These are phyloP conservation scores for Boletus semigastroideus DNA, from an alignment of 1,284 basidiomycete species.

Conservation along the genomic window DNA sequence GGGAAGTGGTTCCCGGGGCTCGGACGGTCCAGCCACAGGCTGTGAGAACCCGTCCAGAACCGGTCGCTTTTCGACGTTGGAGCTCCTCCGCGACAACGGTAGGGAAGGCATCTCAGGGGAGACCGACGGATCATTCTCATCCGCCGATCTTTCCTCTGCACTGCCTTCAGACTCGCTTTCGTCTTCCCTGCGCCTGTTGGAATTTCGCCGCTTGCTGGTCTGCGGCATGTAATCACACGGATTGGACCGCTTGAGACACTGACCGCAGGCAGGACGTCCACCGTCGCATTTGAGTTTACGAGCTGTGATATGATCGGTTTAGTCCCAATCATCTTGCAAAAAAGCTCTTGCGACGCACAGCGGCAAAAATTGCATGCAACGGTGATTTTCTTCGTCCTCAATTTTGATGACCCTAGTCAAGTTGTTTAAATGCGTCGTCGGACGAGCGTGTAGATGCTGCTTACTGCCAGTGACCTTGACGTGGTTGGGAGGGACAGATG, in stretches of 20 bases:
- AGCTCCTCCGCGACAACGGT: conserved; percentile 57
- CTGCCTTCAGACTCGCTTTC: conserved; percentile 67
- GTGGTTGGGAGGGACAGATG: conserved; percentile 23
- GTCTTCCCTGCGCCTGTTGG: conserved; percentile 54
- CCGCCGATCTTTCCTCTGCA: conserved; percentile 56
- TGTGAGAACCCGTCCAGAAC: conserved; percentile 33
- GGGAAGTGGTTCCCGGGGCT: conserved; percentile 33
- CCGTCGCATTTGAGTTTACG: conserved; percentile 84
- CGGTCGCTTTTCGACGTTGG: conserved; percentile 54
- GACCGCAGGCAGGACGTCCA: conserved; percentile 72
- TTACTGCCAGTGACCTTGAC: conserved; percentile 34
- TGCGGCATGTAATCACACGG: conserved; percentile 77
- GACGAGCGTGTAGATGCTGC: conserved; percentile 8
- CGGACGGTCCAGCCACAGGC: conserved; percentile 34
- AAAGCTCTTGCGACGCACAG: conserved; percentile 49
- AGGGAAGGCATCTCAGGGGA: conserved; percentile 62
- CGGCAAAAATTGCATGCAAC: conserved; percentile 85
- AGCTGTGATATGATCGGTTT: conserved; percentile 44
- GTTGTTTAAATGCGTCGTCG: conserved; percentile 4
- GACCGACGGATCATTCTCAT: conserved; percentile 59
- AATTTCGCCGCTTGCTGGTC: conserved; percentile 63
- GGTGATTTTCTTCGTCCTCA: conserved; percentile 75
- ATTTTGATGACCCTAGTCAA: conserved; percentile 43
- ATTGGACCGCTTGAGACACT: conserved; percentile 73
- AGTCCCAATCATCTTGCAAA: conserved; percentile 18